A percentile compares a stretch with the other conserved stretches of the same genome.
Conservation (phyloP, 805 yeast genomes). For the Alloascoidea africana region DNA sequence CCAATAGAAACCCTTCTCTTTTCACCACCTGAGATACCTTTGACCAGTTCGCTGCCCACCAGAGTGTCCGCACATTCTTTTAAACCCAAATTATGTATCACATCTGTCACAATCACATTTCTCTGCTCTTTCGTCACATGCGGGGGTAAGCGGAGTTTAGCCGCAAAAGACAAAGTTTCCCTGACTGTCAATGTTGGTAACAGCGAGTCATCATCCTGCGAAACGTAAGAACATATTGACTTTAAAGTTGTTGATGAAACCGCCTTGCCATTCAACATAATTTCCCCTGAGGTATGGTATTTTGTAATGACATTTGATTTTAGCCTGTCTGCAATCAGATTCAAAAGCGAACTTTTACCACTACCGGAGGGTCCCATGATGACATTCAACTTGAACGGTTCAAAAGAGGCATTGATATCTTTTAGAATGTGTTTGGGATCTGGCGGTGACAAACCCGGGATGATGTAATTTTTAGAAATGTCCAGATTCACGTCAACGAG, state of each 20-base stretch:
- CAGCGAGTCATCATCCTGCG: constrained; percentile 67
- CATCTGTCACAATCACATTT: constrained; percentile 28
- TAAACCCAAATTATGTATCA: constrained; percentile 58
- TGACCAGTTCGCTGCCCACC: constrained; percentile 42
- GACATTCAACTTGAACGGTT: constrained; percentile 44
- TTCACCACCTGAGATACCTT: constrained; percentile 69
- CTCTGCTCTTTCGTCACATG: constrained; percentile 26
- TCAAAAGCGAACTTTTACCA: constrained; percentile 58
- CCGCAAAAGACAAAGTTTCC: constrained; percentile 64
- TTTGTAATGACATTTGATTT: constrained; percentile 19
- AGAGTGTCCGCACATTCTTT: constrained; percentile 64
- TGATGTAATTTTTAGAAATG: constrained; percentile 7
- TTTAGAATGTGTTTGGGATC: constrained; percentile 23
- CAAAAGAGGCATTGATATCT: constrained; percentile 33
- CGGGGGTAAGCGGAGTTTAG: constrained; percentile 44
- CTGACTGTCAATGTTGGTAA: constrained; percentile 59
- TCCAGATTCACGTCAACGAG: constrained; percentile 12
- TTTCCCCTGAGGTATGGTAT: constrained; percentile 23
- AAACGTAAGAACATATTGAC: constrained; percentile 55
- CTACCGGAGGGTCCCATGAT: constrained; percentile 77
- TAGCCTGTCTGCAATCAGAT: constrained; percentile 45
- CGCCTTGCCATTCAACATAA: constrained; percentile 25
- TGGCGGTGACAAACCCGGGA: neutral
- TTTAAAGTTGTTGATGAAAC: constrained; percentile 21
- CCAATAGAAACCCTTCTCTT: constrained; percentile 76